A percentile compares a stretch with the other conserved stretches of the same genome.
These are phyloP conservation scores for Endothia cerciana DNA, from an alignment of 2,329 filamentous ascomycete species.

Conservation along the genomic window DNA sequence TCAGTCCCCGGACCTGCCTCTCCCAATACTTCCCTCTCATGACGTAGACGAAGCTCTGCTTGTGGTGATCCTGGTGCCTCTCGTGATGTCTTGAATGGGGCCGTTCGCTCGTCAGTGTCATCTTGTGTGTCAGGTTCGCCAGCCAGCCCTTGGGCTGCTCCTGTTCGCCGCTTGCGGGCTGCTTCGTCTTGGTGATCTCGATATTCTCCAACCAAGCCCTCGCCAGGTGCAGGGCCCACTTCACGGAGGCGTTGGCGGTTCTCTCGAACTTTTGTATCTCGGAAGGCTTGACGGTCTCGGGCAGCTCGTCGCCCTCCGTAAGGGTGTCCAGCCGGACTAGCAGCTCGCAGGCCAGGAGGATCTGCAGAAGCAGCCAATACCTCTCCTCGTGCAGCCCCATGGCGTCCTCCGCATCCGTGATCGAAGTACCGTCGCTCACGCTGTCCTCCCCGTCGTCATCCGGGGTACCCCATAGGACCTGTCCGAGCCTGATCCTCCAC, in stretches of 20 bases:
- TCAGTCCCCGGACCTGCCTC: constrained; percentile 63
- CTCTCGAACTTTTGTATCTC: constrained; percentile 66
- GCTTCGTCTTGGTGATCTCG: constrained; percentile 53
- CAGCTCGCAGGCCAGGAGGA: constrained; percentile 68
- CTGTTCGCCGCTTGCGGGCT: constrained; percentile 31
- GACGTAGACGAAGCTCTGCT: constrained; percentile 48
- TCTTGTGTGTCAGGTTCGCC: constrained; percentile 59
- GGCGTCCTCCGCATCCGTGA: constrained; percentile 51
- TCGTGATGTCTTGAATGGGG: constrained; percentile 39
- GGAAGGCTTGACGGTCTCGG: constrained; percentile 55
- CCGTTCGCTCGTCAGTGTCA: constrained; percentile 47
- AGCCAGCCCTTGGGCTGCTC: constrained; percentile 53
- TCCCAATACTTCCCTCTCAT: constrained; percentile 60
- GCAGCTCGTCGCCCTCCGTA: constrained; percentile 62
- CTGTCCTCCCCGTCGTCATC: constrained; percentile 58
- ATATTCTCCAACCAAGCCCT: constrained; percentile 72
- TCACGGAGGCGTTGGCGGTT: constrained; percentile 63
- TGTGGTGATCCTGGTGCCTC: constrained; percentile 42
- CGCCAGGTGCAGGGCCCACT: constrained; percentile 69
- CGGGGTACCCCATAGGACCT: constrained; percentile 68
- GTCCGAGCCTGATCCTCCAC: constrained; percentile 74
- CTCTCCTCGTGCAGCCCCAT: constrained; percentile 63
- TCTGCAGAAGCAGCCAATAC: constrained; percentile 70
- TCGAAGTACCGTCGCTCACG: constrained; percentile 56
- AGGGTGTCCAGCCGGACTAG: constrained; percentile 66